Evolutionary conservation across 2,329 filamentous ascomycete genomes (phyloP).

Genomic region (Ustilaginoidea virens): DNA sequence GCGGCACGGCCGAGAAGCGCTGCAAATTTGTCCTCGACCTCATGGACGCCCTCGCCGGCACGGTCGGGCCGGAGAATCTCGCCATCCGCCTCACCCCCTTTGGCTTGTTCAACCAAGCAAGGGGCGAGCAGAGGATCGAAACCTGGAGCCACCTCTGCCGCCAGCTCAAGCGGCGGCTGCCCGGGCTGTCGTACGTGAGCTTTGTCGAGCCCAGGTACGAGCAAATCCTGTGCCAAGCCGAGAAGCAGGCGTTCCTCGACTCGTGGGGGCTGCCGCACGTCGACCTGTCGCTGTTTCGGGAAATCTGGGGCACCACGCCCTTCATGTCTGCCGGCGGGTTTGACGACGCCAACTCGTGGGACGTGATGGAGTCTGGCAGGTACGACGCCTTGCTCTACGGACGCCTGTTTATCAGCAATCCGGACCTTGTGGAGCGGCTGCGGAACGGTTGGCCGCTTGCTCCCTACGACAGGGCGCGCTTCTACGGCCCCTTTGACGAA

Average conservation of each 20-base stretch:
- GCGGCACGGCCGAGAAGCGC: slow-evolving; percentile 15
- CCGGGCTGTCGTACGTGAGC: slow-evolving; percentile 34
- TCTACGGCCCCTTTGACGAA: slow-evolving; percentile 26
- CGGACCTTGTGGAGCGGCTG: slow-evolving; percentile 28
- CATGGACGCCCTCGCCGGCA: slow-evolving; percentile 26
- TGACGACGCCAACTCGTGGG: slow-evolving; percentile 32
- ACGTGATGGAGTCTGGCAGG: slow-evolving; percentile 23
- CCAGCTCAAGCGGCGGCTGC: slow-evolving; percentile 27
- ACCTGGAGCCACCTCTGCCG: slow-evolving; percentile 35
- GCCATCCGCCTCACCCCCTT: slow-evolving; percentile 31
- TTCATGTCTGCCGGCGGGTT: slow-evolving; percentile 42
- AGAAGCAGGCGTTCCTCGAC: slow-evolving; percentile 32
- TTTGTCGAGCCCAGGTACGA: slow-evolving; percentile 41
- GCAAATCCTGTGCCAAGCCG: slow-evolving; percentile 30
- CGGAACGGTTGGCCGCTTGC: slow-evolving; percentile 22
- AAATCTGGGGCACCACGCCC: slow-evolving; percentile 34
- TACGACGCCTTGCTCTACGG: slow-evolving; percentile 33
- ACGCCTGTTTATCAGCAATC: slow-evolving; percentile 31
- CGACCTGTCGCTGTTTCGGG: slow-evolving; percentile 29
- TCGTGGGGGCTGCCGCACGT: slow-evolving; percentile 30
- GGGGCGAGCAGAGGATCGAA: slow-evolving; percentile 33
- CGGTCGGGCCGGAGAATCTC: slow-evolving; percentile 28
- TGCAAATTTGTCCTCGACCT: slow-evolving; percentile 39
- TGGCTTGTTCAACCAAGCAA: slow-evolving; percentile 34
- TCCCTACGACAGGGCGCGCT: slow-evolving; percentile 25